Base-by-base conservation (phyloP, 306 rosid genomes). In the Erythrophleum fordii region DNA sequence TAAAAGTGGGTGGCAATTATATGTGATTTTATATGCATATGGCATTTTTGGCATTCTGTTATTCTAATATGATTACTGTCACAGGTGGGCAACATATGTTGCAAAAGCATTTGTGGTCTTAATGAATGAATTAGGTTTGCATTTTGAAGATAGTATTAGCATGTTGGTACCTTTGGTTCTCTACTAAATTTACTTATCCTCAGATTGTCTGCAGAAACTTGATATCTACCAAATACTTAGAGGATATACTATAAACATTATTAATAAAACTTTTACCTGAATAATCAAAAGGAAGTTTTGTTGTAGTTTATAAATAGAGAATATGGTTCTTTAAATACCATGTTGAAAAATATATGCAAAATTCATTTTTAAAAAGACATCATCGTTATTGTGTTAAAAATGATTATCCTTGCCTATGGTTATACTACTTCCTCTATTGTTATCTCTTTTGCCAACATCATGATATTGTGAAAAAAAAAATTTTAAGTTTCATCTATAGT, bases 81-180 rank as follows among this genome's bases (percentile, higher is more conserved):
- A 31, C 55, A 84, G 97, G 87, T 93, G 98, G 98, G 98, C 98
- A 67, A 95, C 98, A 85, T 95, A 89, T 89, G 95, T 86, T 84
- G 98, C 97, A 0, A 97, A 97, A 69, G 75, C 88, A 65, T 80
- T 95, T 82, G 82, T 95, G 84, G 98, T 95, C 82, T 83, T 95
- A 82, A 95, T 95, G 98, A 91, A 87, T 62, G 98, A 95, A 79
- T 62, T 91, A 73, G 94, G 87, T 66, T 88, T 92, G 46, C 89
- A 75, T 51, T 92, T 94, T 86, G 90, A 87, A 73, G 97, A 94
- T 44, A 90, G 98, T 72, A 82, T 92, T 82, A 92, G 93, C 81
- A 45, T 94, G 86, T 89, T 94, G 93, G 98, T 94, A 91, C 37
- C 45, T 74, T 59, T 72, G 49, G n/a, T 59, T 69, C 39, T 72